Conservation (phyloP, 116 monocot genomes). For the Zostera marina region DNA sequence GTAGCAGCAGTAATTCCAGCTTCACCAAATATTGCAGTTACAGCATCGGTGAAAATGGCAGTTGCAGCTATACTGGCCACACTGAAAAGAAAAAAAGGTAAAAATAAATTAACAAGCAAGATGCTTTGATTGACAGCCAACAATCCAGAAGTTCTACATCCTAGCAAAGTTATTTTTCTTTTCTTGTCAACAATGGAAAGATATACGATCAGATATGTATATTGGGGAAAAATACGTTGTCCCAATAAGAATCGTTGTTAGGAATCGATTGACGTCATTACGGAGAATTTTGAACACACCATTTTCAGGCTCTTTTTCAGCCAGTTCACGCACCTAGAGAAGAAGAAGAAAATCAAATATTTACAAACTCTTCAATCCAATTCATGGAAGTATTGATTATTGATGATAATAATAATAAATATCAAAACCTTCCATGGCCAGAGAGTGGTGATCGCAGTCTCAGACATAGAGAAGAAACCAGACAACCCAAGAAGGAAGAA, state of each 20-base stretch:
- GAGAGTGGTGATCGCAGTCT: conserved; percentile 61
- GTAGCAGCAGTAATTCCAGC: conserved; percentile 91
- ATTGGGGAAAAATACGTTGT: conserved; percentile 78
- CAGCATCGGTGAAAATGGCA: conserved; percentile 79
- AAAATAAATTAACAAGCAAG: background rate
- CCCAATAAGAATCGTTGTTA: conserved; percentile 98
- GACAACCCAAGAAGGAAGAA: conserved; percentile 51
- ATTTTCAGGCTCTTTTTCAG: conserved; percentile 91
- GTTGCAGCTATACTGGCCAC: conserved; percentile 92
- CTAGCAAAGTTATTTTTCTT: too few species aligned
- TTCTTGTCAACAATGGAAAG: background rate
- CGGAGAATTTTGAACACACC: conserved; percentile 88
- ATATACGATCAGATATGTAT: background rate
- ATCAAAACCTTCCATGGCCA: conserved; percentile 90
- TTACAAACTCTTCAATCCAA: background rate
- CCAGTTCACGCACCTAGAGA: conserved; percentile 69
- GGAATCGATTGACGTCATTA: conserved; percentile 82
- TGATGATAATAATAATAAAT: background rate
- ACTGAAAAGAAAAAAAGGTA: conserved; percentile 13
- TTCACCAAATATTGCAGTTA: conserved; percentile 88
- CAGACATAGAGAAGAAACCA: conserved; percentile 89
- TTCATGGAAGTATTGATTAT: background rate
- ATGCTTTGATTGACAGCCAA: too few species aligned
- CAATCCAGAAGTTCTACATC: too few species aligned
- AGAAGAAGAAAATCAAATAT: background rate